Evolutionary conservation across 139 green algal genomes (phyloP), one percentile per base, ranked within the genome.

Genomic region (Chlamydomonas incerta): DNA sequence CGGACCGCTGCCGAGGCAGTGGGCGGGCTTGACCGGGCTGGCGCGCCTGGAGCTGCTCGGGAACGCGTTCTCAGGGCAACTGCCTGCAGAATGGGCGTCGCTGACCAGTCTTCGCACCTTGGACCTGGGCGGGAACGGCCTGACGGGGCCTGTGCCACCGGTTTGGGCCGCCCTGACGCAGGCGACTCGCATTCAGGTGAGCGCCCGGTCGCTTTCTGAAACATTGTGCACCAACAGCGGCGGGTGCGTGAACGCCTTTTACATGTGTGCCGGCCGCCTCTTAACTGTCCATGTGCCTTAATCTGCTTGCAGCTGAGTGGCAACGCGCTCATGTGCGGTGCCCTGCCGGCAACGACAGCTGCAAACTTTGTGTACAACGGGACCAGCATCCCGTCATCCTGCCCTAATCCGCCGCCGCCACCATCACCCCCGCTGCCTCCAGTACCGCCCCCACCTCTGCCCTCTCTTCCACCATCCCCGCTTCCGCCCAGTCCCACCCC

Each of bases 11-110:
- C 88, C 83, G 1, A n/a, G 41, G 28, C 70, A 41, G n/a, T 84
- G 82, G 83, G 26, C 47, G 4, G 28, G 41, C 2, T 67, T 89
- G n/a, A 70, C 77, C n/a, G 57, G 5, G 28, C 67, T 87, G 24
- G 0, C 35, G 10, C 23, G 14, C 33, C 66, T 91, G 4, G 66
- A 89, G 31, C 31, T 89, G 35, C 80, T 58, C 37, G 13, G 14
- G 20, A 91, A 89, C 77, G 69, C 31, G 29, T 68, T 89, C n/a
- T 82, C 57, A 0, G 77, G 77, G 57, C 60, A 41, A 4, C 77
- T 89, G 46, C 85, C 85, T 20, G 24, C 46, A 35, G 60, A 57
- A 3, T 90, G 87, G 87, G 31, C 60, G 11, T 29, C 60, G 21
- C 33, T 41, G 10, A n/a, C 69, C 0, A 62, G 60, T 18, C 31